These are phyloP conservation scores for Cladosporium oxysporum DNA, from an alignment of 2,329 filamentous ascomycete species.

Conservation along the genomic window DNA sequence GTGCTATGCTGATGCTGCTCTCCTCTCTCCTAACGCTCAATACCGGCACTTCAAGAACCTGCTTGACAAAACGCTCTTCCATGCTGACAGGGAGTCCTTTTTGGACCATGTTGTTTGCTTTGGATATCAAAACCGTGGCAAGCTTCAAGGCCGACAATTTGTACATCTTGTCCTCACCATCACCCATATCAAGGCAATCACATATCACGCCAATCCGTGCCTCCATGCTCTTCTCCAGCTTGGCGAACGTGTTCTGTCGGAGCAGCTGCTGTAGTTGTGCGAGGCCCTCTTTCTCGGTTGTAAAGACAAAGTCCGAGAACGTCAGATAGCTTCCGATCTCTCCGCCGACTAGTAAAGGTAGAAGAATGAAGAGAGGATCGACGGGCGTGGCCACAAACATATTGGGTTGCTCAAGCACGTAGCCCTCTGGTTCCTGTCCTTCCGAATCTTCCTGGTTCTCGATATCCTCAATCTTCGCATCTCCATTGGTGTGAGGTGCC, in stretches of 20 bases:
- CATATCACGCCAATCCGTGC: slow-evolving; percentile 69
- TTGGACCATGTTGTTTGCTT: slow-evolving; percentile 69
- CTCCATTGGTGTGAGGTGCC: slow-evolving; percentile 31
- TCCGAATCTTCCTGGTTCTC: slow-evolving; percentile 9
- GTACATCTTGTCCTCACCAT: slow-evolving; percentile 83
- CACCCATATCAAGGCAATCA: slow-evolving; percentile 83
- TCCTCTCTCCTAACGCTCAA: slow-evolving; percentile 65
- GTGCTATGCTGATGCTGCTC: slow-evolving; percentile 39
- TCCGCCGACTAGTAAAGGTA: slow-evolving; percentile 60
- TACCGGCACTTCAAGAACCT: slow-evolving; percentile 74
- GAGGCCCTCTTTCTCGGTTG: slow-evolving; percentile 52
- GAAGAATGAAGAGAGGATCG: slow-evolving; percentile 79
- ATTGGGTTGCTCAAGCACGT: slow-evolving; percentile 67
- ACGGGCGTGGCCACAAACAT: slow-evolving; percentile 82
- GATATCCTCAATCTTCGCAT: neutral
- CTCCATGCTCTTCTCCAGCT: slow-evolving; percentile 48
- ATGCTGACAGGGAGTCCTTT: slow-evolving; percentile 72
- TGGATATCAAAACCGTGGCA: slow-evolving; percentile 63
- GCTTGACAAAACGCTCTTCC: slow-evolving; percentile 80
- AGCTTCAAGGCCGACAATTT: slow-evolving; percentile 75
- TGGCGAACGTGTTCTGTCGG: slow-evolving; percentile 32
- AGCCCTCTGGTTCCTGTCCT: slow-evolving; percentile 41
- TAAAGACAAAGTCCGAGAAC: slow-evolving; percentile 71
- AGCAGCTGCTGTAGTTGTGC: slow-evolving; percentile 63
- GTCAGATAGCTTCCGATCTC: slow-evolving; percentile 52